phyloP scores from a whole-genome alignment of 441 rosid species.

The Brassica hybrid region DNA sequence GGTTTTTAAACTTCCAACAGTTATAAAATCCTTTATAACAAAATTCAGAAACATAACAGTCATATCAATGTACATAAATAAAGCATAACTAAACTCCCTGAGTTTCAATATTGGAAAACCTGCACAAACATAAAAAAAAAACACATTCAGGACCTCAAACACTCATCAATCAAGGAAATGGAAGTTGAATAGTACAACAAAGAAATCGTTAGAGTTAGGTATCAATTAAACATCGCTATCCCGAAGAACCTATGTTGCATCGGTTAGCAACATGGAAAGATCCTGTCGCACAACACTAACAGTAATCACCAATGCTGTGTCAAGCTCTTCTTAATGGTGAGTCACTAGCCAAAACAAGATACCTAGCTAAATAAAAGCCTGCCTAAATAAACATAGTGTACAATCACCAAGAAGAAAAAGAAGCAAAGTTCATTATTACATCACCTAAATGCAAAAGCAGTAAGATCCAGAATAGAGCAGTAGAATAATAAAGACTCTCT shows the following conservation, averaged over 20 bases:
- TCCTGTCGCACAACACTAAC: conserved; percentile 30
- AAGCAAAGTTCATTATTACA: conserved; percentile 25
- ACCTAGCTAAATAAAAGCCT: conserved; percentile 29
- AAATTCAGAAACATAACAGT: conserved; percentile 26
- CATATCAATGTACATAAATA: conserved; percentile 34
- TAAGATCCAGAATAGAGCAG: conserved; percentile 32
- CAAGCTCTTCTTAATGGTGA: conserved; percentile 17
- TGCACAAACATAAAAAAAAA: conserved; percentile 63
- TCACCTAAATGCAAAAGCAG: conserved; percentile 30
- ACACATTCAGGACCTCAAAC: conserved; percentile 46
- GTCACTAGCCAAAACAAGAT: conserved; percentile 33
- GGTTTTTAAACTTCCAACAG: conserved; percentile 25
- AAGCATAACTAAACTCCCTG: conserved; percentile 50
- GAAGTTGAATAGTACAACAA: conserved; percentile 19
- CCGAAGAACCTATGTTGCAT: conserved; percentile 50
- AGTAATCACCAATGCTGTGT: conserved; percentile 28
- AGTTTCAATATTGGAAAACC: conserved; percentile 63
- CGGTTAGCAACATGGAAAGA: conserved; percentile 30
- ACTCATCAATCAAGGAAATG: conserved; percentile 37
- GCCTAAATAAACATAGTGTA: conserved; percentile 25
- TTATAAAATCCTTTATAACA: conserved; percentile 20
- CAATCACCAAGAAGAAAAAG: conserved; percentile 29
- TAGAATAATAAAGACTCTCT: conserved; percentile 44
- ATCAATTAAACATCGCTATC: conserved; percentile 32
- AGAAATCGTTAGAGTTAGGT: conserved; percentile 13